phyloP scores from a whole-genome alignment of 192 early-diverging fungal species.

The Entomortierella parvispora region DNA sequence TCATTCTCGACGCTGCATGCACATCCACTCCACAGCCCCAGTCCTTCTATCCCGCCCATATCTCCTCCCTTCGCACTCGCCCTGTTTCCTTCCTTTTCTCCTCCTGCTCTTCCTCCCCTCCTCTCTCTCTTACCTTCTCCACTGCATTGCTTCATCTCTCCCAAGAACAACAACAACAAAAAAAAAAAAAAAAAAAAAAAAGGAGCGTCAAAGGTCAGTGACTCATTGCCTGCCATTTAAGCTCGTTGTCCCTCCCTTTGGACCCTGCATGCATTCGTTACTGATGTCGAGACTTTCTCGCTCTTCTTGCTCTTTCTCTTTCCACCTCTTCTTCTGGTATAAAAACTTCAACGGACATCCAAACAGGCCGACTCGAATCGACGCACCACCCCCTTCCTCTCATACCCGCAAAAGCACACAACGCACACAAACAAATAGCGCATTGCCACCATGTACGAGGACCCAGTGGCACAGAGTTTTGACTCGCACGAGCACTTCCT shows the following conservation, averaged over 20 bases:
- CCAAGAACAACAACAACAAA: no score
- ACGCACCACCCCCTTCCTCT: not conserved
- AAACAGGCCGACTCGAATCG: not conserved
- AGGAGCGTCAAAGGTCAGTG: no score
- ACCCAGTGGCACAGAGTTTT: constrained; percentile 19
- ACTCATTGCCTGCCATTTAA: no score
- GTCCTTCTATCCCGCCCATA: no score
- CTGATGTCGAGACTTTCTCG: no score
- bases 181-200: no score
- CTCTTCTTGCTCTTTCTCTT: not conserved
- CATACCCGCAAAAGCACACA: not conserved
- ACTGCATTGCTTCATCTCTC: not conserved
- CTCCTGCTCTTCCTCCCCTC: not conserved
- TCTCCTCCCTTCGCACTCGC: not conserved
- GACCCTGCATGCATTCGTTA: not conserved
- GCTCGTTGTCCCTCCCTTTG: not conserved
- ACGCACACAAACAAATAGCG: not conserved
- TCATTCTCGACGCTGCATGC: no score
- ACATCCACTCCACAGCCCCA: no score
- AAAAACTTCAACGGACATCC: not conserved
- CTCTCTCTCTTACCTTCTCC: constrained; percentile 1
- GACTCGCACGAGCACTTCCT: not conserved
- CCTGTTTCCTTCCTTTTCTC: not conserved
- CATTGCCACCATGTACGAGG: constrained; percentile 25
- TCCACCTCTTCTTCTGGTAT: not conserved